Base-by-base conservation (phyloP, 1,284 basidiomycete species). In the Microbotryum scabiosae region DNA sequence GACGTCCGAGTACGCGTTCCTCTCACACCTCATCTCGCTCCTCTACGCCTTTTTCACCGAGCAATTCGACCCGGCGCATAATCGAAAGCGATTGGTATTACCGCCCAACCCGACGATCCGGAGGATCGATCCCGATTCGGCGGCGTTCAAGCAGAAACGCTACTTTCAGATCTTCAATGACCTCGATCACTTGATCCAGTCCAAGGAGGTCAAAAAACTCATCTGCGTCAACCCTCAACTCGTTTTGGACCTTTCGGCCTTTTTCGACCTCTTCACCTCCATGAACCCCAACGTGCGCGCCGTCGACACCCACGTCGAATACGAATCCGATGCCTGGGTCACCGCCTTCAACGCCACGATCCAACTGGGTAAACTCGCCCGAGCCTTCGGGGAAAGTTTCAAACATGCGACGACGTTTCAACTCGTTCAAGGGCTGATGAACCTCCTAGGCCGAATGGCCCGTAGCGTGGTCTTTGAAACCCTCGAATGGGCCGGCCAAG, bases 271-370 rank as follows among this genome's bases (percentile, higher is more conserved):
- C 50, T 96, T 96, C 79, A 89, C 90, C 81, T 88, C 87, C 66
- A 82, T 96, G 70, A 91, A 93, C 71, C 85, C 90, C 1, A 90
- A 90, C 74, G 84, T 85, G 67, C 82, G 91, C n/a, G 88, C 87
- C 12, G 83, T 81, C 6, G 81, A 82, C 20, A 84, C 78, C 61
- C 93, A 97, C 70, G 84, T 96, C 69, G 91, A 96, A 74, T 97
- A 89, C 75, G 93, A 97, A 76, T 86, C 87, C 41, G 93, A 97
- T 69, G 84, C 86, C 32, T 96, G 91, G 90, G 88, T 93, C 64
- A 88, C 85, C 70, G 87, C 93, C 10, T 96, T 96, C 77, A 90
- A 91, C 70, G 85, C 93, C 32, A 90, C 90, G 7, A 82, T 92
- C 8, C 91, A 90, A 28, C 77, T 97, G 18, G 86, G 88, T 4